Conservation (phyloP, 192 early-diverging fungal species). For the Geosiphon pyriformis region DNA sequence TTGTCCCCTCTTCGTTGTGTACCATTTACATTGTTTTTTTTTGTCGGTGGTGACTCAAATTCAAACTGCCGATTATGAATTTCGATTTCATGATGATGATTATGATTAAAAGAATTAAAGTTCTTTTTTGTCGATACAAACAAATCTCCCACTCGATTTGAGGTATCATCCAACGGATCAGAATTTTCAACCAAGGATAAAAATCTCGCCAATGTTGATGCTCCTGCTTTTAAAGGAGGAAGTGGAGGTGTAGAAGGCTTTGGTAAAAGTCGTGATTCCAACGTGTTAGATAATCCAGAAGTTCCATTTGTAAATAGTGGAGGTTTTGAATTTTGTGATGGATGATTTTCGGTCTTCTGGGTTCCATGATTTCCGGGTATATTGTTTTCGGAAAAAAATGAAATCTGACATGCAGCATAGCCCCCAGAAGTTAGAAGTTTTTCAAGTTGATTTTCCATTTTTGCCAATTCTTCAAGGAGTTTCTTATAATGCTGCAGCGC, state of each 20-base stretch:
- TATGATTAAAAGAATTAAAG: not conserved
- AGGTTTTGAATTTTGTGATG: not conserved
- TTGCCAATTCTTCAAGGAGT: constrained; percentile 16
- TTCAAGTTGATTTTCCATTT: constrained; percentile 9
- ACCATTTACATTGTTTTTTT: not conserved
- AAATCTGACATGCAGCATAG: constrained; percentile 7
- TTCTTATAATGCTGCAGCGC: constrained; percentile 10
- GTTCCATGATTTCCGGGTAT: not conserved
- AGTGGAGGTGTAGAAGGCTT: not conserved
- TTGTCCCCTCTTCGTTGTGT: not conserved
- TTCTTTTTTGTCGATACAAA: constrained; percentile 7
- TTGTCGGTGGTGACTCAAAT: not conserved
- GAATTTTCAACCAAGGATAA: constrained; percentile 10
- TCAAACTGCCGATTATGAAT: not conserved
- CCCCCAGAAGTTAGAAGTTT: constrained; percentile 16
- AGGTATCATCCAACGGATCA: constrained; percentile 12
- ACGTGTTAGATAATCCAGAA: not conserved
- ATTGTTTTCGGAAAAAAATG: constrained; percentile 6
- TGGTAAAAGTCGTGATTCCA: not conserved
- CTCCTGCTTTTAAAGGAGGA: constrained; percentile 12
- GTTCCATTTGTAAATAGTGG: not conserved
- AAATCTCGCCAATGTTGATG: constrained; percentile 17
- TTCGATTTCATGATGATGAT: not conserved
- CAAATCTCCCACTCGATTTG: constrained; percentile 21
- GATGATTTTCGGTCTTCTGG: not conserved